Evolutionary conservation across 805 yeast species (phyloP).

Genomic region (Henningerozyma blattae): DNA sequence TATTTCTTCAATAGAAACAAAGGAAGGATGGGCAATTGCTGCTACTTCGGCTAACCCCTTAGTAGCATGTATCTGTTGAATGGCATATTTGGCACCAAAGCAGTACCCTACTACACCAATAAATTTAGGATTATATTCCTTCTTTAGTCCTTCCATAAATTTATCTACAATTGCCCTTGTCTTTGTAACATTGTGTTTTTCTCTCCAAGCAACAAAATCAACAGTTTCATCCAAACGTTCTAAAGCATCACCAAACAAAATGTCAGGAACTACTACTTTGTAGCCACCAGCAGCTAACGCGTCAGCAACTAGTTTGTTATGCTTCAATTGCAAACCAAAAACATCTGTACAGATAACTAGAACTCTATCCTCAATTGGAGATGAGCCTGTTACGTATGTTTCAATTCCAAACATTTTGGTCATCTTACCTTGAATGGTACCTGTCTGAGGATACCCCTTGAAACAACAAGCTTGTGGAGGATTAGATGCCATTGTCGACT

Average conservation of each 20-base stretch:
- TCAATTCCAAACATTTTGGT: constrained; percentile 31
- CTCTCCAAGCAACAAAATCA: constrained; percentile 36
- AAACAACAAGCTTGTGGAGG: constrained; percentile 41
- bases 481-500: constrained; percentile 36
- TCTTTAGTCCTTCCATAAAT: constrained; percentile 34
- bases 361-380: constrained; percentile 7
- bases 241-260: constrained; percentile 40
- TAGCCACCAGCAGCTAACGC: constrained; percentile 49
- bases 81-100: constrained; percentile 65
- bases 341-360: constrained; percentile 42
- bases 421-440: constrained; percentile 35
- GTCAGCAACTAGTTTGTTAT: constrained; percentile 54
- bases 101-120: constrained; percentile 67
- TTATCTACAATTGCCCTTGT: constrained; percentile 37
- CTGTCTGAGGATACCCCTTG: constrained; percentile 34
- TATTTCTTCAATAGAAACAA: constrained; percentile 54
- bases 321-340: constrained; percentile 47
- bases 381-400: constrained; percentile 38
- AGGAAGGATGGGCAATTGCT: constrained; percentile 80
- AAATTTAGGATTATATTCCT: constrained; percentile 34
- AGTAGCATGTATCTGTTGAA: constrained; percentile 33
- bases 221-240: constrained; percentile 19
- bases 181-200: constrained; percentile 36
- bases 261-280: constrained; percentile 66
- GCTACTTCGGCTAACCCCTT: constrained; percentile 39